Evolutionary conservation across 371 early-diverging fungal species (phyloP).

Genomic region (Mucor plumbeus): DNA sequence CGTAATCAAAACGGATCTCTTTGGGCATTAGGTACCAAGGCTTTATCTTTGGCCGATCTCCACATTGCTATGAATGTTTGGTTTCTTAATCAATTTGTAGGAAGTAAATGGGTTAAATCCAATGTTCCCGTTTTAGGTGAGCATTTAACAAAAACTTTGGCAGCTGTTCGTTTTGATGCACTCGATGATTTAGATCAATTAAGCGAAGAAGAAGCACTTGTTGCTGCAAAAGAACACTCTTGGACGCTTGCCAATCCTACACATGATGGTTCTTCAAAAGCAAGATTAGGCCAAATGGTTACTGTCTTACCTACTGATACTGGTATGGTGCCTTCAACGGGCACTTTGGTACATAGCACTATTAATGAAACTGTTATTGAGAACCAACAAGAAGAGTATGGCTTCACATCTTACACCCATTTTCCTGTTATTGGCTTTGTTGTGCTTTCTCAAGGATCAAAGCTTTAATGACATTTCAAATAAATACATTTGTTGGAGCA

Average conservation of each 20-base stretch:
- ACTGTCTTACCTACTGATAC: conserved; percentile 53
- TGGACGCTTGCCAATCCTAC: neutral
- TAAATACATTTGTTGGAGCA: no score
- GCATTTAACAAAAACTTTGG: conserved; percentile 40
- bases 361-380: conserved; percentile 35
- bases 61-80: conserved; percentile 22
- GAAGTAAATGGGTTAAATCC: conserved; percentile 8
- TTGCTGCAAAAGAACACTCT: conserved; percentile 16
- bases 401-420: conserved; percentile 22
- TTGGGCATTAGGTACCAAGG: conserved; percentile 22
- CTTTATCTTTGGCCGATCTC: conserved; percentile 13
- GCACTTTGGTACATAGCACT: conserved; percentile 43
- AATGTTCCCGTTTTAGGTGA: conserved; percentile 16
- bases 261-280: conserved; percentile 26
- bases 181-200: conserved; percentile 5
- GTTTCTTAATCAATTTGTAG: conserved; percentile 8
- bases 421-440: conserved; percentile 24
- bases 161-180: conserved; percentile 19
- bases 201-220: conserved; percentile 13
- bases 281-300: conserved; percentile 46
- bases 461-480: conserved; percentile 2
- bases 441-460: conserved; percentile 11
- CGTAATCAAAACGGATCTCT: conserved; percentile 4
- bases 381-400: conserved; percentile 27
- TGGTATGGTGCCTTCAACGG: conserved; percentile 48